phyloP scores from a whole-genome alignment of 352 stramenopile genomes.

The Phytophthora idaei region DNA sequence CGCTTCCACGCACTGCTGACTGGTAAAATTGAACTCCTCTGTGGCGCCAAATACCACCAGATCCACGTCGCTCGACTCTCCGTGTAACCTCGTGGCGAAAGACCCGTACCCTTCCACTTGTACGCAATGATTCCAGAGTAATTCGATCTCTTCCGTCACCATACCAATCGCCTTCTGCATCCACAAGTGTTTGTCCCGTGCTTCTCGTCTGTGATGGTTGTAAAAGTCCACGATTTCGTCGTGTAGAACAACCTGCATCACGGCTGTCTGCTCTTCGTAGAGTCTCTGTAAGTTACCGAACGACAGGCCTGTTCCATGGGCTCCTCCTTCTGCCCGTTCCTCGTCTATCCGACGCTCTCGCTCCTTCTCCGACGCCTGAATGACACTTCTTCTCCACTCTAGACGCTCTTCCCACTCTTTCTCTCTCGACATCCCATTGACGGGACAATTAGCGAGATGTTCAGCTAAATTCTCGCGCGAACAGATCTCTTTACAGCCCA shows the following conservation, averaged over 20 bases:
- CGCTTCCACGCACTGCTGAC: slow-evolving; percentile 60
- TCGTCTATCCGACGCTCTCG: slow-evolving; percentile 75
- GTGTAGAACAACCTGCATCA: slow-evolving; percentile 81
- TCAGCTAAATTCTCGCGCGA: slow-evolving; percentile 68
- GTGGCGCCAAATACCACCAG: slow-evolving; percentile 79
- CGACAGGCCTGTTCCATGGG: slow-evolving; percentile 42
- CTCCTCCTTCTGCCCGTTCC: slow-evolving; percentile 34
- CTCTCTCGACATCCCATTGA: slow-evolving; percentile 74
- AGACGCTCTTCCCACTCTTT: slow-evolving; percentile 82
- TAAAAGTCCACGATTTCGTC: slow-evolving; percentile 78
- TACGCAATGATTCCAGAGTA: slow-evolving; percentile 50
- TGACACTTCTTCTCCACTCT: slow-evolving; percentile 66
- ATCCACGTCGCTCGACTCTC: slow-evolving; percentile 75
- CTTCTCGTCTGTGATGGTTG: slow-evolving; percentile 49
- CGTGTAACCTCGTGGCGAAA: slow-evolving; percentile 73
- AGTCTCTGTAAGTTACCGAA: slow-evolving; percentile 76
- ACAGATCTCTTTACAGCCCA: slow-evolving; percentile 84
- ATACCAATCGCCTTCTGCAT: slow-evolving; percentile 62
- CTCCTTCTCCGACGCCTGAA: slow-evolving; percentile 77
- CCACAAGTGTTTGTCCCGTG: slow-evolving; percentile 35
- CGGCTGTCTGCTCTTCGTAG: slow-evolving; percentile 80
- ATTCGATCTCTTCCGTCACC: slow-evolving; percentile 49
- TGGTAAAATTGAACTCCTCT: slow-evolving; percentile 45
- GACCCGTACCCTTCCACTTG: slow-evolving; percentile 79
- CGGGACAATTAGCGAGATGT: slow-evolving; percentile 68